Conservation (phyloP, 805 yeast genomes). For the Yamadazyma kitorensis region DNA sequence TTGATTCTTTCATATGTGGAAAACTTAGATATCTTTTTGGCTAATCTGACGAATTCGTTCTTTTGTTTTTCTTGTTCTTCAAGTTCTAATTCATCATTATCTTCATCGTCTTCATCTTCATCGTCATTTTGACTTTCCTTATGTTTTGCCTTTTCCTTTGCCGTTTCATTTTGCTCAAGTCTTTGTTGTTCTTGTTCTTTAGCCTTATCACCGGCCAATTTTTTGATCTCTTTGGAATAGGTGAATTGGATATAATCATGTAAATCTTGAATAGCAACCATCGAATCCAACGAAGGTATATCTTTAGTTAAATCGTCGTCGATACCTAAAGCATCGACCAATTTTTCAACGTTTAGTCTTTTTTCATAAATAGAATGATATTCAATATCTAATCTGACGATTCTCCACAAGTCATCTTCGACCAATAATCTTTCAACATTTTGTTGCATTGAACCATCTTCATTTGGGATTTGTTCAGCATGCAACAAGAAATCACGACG, state of each 20-base stretch:
- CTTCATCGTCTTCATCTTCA: slow-evolving; percentile 33
- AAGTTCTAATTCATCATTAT: neutral
- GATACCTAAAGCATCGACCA: slow-evolving; percentile 51
- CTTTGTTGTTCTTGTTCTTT: slow-evolving; percentile 5
- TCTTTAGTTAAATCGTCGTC: slow-evolving; percentile 58
- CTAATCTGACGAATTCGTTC: slow-evolving; percentile 16
- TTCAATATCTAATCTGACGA: slow-evolving; percentile 81
- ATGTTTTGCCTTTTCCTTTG: slow-evolving; percentile 5
- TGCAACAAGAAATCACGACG: slow-evolving; percentile 82
- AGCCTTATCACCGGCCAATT: slow-evolving; percentile 24
- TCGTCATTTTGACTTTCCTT: slow-evolving; percentile 10
- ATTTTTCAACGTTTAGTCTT: slow-evolving; percentile 56
- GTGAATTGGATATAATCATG: slow-evolving; percentile 78
- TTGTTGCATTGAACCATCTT: slow-evolving; percentile 32
- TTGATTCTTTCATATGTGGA: slow-evolving; percentile 66
- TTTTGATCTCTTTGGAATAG: slow-evolving; percentile 59
- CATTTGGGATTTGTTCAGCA: slow-evolving; percentile 45
- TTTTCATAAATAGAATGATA: slow-evolving; percentile 82
- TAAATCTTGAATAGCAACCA: slow-evolving; percentile 83
- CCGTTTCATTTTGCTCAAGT: neutral
- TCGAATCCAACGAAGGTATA: slow-evolving; percentile 53
- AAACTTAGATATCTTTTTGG: slow-evolving; percentile 58
- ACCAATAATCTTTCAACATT: slow-evolving; percentile 52
- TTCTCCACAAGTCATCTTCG: slow-evolving; percentile 91
- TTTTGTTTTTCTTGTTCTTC: slow-evolving; percentile 13